Evolutionary conservation across 106 monocot species (phyloP).

Genomic region (Platanthera guangdongensis): DNA sequence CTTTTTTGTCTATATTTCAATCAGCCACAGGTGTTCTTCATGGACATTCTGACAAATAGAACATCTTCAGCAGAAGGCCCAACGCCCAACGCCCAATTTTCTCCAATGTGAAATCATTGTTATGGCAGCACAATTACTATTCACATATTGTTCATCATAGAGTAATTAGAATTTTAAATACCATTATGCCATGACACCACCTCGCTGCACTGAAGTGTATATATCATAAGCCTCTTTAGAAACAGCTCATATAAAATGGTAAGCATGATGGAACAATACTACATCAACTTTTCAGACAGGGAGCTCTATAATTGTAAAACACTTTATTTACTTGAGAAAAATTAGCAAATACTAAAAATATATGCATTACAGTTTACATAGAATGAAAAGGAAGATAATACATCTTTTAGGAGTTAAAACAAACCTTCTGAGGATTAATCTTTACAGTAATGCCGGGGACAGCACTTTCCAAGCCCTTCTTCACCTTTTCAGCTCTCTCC

Average conservation of each 20-base stretch:
- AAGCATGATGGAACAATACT: neutral
- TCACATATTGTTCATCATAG: no score
- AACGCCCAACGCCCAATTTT: no score
- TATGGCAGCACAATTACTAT: no score
- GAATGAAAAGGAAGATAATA: neutral
- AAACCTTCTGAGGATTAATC: slow-evolving; percentile 85
- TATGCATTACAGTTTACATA: neutral
- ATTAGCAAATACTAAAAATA: neutral
- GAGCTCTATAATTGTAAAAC: neutral
- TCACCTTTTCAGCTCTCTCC: slow-evolving; percentile 60
- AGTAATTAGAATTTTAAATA: no score
- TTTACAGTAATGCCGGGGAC: slow-evolving; percentile 45
- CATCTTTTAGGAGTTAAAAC: neutral
- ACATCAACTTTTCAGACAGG: neutral
- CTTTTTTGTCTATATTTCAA: no score
- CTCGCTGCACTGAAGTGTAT: no score
- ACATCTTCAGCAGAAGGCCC: no score
- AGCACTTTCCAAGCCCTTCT: slow-evolving; percentile 51
- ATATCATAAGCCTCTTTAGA: neutral
- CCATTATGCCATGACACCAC: no score
- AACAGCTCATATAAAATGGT: neutral
- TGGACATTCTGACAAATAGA: no score
- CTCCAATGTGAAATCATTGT: no score
- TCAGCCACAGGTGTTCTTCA: no score
- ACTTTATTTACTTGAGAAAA: neutral